phyloP scores from a whole-genome alignment of 495 filamentous ascomycete genomes.

The Lindgomyces ingoldianus region DNA sequence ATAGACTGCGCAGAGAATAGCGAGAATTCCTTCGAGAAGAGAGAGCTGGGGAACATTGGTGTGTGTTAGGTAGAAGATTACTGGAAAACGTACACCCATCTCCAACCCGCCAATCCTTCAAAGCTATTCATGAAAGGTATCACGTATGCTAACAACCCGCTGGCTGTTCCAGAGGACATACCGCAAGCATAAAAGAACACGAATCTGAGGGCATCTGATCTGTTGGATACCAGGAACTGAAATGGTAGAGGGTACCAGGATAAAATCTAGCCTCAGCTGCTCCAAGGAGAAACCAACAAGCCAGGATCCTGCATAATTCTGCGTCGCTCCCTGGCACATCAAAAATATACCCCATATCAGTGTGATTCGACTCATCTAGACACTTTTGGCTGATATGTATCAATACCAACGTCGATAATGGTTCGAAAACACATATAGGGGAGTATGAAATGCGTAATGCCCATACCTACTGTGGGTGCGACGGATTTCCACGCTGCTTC shows the following conservation, averaged over 20 bases:
- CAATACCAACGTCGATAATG: conserved; percentile 47
- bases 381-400: conserved; percentile 39
- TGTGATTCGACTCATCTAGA: conserved; percentile 47
- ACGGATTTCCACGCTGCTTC: conserved; percentile 47
- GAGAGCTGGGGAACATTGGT: conserved; percentile 38
- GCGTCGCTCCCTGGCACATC: conserved; percentile 11
- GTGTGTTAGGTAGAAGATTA: not conserved
- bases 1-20: conserved; percentile 44
- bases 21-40: conserved; percentile 51
- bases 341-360: conserved; percentile 5
- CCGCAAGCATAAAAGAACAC: conserved; percentile 49
- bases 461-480: conserved; percentile 47
- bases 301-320: conserved; percentile 9
- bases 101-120: conserved; percentile 47
- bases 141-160: conserved; percentile 49
- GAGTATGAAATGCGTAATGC: conserved; percentile 48
- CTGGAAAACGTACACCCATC: conserved; percentile 37
- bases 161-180: conserved; percentile 46
- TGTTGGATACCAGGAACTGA: conserved; percentile 36
- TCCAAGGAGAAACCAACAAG: conserved; percentile 74
- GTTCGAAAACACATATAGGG: conserved; percentile 50
- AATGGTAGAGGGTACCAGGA: conserved; percentile 55
- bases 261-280: conserved; percentile 80
- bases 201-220: conserved; percentile 24
- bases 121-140: conserved; percentile 48